A percentile compares a stretch with the other conserved stretches of the same genome.
Evolutionary conservation across 176 grass and related monocot species (phyloP).

Genomic region (Saccharum officinarum): DNA sequence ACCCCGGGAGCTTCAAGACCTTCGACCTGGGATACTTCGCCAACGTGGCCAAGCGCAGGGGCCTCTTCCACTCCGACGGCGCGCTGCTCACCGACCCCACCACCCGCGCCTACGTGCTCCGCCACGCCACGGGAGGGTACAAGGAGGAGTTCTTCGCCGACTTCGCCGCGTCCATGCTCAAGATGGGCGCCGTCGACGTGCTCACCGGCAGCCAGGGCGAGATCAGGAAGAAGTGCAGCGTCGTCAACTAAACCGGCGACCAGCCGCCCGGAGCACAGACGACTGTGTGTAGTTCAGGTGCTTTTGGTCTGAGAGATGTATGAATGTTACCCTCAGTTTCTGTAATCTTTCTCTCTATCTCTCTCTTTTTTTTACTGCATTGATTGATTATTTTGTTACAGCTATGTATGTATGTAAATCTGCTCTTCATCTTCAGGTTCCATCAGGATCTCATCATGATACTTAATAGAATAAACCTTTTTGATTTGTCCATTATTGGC

Average conservation of each 20-base stretch:
- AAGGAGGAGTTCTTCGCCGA: conserved; percentile 64
- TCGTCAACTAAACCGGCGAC: conserved; percentile 39
- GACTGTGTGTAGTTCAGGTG: background rate
- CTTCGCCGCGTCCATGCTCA: conserved; percentile 67
- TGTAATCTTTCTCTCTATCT: background rate
- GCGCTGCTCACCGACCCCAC: conserved; percentile 54
- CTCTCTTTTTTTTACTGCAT: background rate
- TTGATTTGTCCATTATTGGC: background rate
- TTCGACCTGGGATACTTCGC: conserved; percentile 74
- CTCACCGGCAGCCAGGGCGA: conserved; percentile 62
- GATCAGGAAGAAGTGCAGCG: conserved; percentile 70
- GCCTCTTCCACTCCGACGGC: conserved; percentile 82
- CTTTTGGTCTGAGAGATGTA: conserved; percentile 5
- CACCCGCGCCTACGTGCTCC: conserved; percentile 66
- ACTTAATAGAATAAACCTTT: conserved; percentile 29
- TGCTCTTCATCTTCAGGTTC: background rate
- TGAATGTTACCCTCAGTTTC: background rate
- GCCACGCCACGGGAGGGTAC: conserved; percentile 43
- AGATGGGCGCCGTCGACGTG: conserved; percentile 56
- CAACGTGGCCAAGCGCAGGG: conserved; percentile 57
- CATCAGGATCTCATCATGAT: background rate
- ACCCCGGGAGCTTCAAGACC: conserved; percentile 78
- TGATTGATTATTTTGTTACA: conserved; percentile 46
- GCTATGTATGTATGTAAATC: conserved; percentile 19
- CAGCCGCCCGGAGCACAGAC: background rate